Percentiles rank a stretch among this genome's conserved stretches.
Evolutionary conservation across 495 filamentous ascomycete species (phyloP).

Genomic region (Aspergillus ostianus): DNA sequence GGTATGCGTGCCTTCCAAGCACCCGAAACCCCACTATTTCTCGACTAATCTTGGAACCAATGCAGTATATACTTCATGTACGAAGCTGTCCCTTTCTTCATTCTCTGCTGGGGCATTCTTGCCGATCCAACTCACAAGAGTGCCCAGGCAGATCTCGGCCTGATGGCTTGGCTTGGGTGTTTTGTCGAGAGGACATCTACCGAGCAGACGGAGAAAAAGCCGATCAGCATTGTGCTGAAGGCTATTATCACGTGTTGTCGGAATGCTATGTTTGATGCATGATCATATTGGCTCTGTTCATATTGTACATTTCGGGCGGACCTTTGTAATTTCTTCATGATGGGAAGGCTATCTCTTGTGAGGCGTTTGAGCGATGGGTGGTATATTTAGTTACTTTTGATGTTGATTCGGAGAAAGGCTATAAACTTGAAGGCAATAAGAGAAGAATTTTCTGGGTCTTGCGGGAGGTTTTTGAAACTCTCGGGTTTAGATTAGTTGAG

Average conservation of each 20-base stretch:
- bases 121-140: slow-evolving; percentile 3
- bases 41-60: background rate
- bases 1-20: slow-evolving; percentile 4
- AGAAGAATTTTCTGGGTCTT: background rate
- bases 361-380: background rate
- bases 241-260: background rate
- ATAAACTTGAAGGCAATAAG: too few relatives aligned
- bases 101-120: slow-evolving; percentile 13
- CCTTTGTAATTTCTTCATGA: background rate
- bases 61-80: slow-evolving; percentile 17
- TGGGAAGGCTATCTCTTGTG: background rate
- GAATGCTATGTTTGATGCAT: background rate
- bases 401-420: too few relatives aligned
- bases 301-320: background rate
- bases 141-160: slow-evolving; percentile 9
- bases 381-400: background rate
- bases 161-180: slow-evolving; percentile 11
- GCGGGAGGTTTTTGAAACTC: too few relatives aligned
- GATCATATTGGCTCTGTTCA: background rate
- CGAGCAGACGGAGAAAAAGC: slow-evolving; percentile 11
- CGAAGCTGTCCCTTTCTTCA: slow-evolving; percentile 18
- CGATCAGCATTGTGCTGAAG: slow-evolving; percentile 13
- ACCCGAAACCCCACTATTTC: background rate
- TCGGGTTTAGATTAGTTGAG: too few relatives aligned
- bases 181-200: slow-evolving; percentile 8